Percentiles rank a stretch among this genome's conserved stretches.
phyloP scores from a whole-genome alignment of 2,329 filamentous ascomycete species.

The Pseudogymnoascus sp. region DNA sequence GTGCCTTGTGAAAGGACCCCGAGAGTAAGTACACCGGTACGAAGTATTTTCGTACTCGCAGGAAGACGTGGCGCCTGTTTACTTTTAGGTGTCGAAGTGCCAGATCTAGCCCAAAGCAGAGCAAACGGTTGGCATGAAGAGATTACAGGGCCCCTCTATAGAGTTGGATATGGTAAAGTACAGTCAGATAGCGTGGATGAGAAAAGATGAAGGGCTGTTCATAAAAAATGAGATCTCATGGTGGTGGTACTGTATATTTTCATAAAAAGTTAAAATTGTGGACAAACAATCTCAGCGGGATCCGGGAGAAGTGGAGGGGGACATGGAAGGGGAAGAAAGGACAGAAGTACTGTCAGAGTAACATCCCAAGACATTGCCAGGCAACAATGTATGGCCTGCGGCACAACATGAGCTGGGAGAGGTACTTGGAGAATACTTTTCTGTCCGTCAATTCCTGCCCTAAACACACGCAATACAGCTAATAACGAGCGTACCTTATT shows the following conservation, averaged over 20 bases:
- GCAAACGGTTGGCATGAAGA: background rate
- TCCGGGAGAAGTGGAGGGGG: background rate
- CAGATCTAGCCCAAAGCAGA: background rate
- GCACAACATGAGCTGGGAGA: background rate
- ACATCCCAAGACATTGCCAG: background rate
- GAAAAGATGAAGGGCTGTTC: background rate
- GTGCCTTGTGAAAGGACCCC: background rate
- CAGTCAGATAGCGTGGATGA: background rate
- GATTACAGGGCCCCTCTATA: constrained; percentile 2
- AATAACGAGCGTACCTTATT: background rate
- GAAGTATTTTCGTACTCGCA: background rate
- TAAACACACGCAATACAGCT: background rate
- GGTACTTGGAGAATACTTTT: background rate
- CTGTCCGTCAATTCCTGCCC: no score
- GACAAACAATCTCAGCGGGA: background rate
- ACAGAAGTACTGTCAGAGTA: background rate
- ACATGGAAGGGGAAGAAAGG: no score
- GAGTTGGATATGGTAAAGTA: background rate
- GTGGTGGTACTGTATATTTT: background rate
- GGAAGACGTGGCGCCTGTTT: background rate
- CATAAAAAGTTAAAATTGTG: constrained; percentile 2
- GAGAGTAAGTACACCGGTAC: background rate
- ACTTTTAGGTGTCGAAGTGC: background rate
- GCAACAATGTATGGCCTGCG: background rate
- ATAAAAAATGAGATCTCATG: background rate